Percentiles rank a stretch among this genome's conserved stretches.
Evolutionary conservation across 495 filamentous ascomycete genomes (phyloP).

Genomic region (Annulohypoxylon maeteangense): DNA sequence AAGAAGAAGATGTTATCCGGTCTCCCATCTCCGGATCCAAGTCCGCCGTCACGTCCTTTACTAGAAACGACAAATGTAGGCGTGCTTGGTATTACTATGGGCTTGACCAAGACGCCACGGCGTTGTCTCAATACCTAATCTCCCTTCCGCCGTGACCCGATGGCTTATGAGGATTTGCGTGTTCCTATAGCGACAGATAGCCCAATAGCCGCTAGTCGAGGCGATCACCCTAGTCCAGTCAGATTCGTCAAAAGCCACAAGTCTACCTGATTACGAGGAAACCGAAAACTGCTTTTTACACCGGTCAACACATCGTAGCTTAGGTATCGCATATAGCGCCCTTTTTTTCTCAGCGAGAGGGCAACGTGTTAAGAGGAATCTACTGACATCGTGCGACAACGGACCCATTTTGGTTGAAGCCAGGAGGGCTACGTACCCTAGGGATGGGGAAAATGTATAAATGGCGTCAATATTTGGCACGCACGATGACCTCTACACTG

Average conservation of each 20-base stretch:
- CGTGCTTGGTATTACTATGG: neutral
- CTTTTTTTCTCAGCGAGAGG: too few relatives aligned
- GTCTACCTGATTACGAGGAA: constrained; percentile 1
- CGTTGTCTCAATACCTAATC: neutral
- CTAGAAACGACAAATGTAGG: constrained; percentile 5
- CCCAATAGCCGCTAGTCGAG: neutral
- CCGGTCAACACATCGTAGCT: neutral
- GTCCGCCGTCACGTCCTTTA: neutral
- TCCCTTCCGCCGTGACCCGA: neutral
- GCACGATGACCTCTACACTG: constrained; percentile 7
- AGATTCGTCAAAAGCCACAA: constrained; percentile 1
- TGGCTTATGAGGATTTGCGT: neutral
- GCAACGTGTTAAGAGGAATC: neutral
- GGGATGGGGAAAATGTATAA: neutral
- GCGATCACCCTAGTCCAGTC: neutral
- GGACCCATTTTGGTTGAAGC: neutral
- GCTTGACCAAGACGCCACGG: constrained; percentile 1
- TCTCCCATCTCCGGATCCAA: neutral
- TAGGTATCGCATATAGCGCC: too few relatives aligned
- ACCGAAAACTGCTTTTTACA: neutral
- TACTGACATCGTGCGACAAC: neutral
- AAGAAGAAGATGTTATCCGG: neutral
- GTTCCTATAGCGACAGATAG: neutral
- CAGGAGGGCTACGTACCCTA: neutral
- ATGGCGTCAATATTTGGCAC: neutral